These are phyloP conservation scores for Tetrapisispora nanseiensis DNA, from an alignment of 805 yeast species.

Conservation along the genomic window DNA sequence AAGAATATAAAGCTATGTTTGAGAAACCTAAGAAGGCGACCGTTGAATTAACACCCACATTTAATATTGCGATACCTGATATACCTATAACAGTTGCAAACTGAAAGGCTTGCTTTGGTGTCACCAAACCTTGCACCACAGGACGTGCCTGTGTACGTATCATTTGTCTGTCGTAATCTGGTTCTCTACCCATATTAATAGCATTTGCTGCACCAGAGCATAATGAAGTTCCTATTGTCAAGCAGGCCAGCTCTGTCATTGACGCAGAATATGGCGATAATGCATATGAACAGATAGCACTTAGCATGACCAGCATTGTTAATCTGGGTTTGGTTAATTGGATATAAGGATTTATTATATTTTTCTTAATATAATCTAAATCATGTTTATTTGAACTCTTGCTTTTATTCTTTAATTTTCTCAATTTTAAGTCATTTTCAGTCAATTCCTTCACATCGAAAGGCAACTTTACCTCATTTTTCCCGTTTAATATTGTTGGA, in stretches of 20 bases:
- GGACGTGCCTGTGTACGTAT: constrained; percentile 82
- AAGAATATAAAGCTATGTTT: constrained; percentile 76
- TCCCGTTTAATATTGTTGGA: not conserved
- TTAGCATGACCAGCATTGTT: constrained; percentile 77
- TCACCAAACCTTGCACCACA: constrained; percentile 71
- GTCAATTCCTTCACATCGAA: constrained; percentile 44
- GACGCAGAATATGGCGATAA: constrained; percentile 78
- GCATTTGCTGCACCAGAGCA: constrained; percentile 95
- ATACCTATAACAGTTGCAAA: constrained; percentile 74
- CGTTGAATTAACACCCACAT: constrained; percentile 73
- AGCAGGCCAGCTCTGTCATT: constrained; percentile 53
- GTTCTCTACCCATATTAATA: constrained; percentile 94
- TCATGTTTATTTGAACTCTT: not conserved
- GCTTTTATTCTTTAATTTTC: constrained; percentile 6
- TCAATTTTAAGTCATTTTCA: constrained; percentile 7
- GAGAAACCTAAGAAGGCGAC: constrained; percentile 74
- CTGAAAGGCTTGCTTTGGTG: constrained; percentile 64
- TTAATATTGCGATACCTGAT: constrained; percentile 58
- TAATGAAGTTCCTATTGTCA: constrained; percentile 78
- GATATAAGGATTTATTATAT: constrained; percentile 50
- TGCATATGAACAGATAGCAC: constrained; percentile 91
- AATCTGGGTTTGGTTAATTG: constrained; percentile 86
- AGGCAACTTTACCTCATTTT: constrained; percentile 29
- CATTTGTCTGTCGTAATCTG: constrained; percentile 80
- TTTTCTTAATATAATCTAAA: constrained; percentile 25